A percentile compares a stretch with the other conserved stretches of the same genome.
These are phyloP conservation scores for Dalechampia spathulata DNA, from an alignment of 441 rosid genomes.

Conservation along the genomic window DNA sequence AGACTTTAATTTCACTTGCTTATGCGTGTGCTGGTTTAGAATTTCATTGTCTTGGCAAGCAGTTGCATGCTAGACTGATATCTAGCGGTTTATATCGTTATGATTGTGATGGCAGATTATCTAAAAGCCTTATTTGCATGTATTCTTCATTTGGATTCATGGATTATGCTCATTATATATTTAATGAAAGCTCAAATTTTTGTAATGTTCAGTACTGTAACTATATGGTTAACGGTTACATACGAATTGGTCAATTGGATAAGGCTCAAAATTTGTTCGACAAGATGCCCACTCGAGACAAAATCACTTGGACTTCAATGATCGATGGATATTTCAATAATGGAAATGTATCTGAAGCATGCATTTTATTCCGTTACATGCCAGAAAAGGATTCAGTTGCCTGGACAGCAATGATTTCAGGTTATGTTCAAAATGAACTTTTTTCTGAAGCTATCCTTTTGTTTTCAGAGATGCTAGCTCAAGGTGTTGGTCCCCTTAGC, in stretches of 20 bases:
- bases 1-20: constrained; percentile 64
- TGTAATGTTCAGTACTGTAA: constrained; percentile 48
- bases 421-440: constrained; percentile 65
- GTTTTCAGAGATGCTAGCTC: constrained; percentile 46
- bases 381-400: constrained; percentile 58
- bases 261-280: constrained; percentile 52
- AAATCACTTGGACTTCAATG: constrained; percentile 82
- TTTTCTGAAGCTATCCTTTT: constrained; percentile 48
- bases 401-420: constrained; percentile 86
- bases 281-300: constrained; percentile 34
- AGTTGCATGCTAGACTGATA: constrained; percentile 56
- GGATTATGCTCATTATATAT: constrained; percentile 41
- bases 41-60: constrained; percentile 46
- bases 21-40: constrained; percentile 71
- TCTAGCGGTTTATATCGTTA: constrained; percentile 30
- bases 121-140: constrained; percentile 66
- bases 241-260: constrained; percentile 41
- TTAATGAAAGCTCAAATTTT: constrained; percentile 22
- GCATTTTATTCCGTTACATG: constrained; percentile 41
- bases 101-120: constrained; percentile 58
- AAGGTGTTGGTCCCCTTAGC: constrained; percentile 39
- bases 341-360: constrained; percentile 44
- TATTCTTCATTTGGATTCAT: constrained; percentile 50
- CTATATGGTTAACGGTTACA: constrained; percentile 48
- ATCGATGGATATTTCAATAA: constrained; percentile 48